Percentiles rank a stretch among this genome's conserved stretches.
These are phyloP conservation scores for Austroboletus rostrupii DNA, from an alignment of 1,284 basidiomycete genomes.

Conservation along the genomic window DNA sequence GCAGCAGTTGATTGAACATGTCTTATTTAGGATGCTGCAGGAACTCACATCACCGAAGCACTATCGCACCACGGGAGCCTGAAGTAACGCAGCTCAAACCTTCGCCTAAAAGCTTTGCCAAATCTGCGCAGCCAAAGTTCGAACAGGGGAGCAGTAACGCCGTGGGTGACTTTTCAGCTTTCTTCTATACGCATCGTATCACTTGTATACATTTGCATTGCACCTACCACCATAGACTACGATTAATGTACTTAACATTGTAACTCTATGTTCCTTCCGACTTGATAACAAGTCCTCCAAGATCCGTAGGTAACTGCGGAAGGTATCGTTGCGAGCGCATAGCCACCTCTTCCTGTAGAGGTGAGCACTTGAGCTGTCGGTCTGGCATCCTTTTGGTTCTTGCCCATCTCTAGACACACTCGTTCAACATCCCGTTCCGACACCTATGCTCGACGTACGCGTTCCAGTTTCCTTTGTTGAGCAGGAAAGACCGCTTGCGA, in stretches of 20 bases:
- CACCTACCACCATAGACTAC: too few species aligned
- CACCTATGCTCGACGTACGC: conserved; percentile 87
- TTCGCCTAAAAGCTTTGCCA: too few species aligned
- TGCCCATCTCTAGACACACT: conserved; percentile 69
- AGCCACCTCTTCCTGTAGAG: conserved; percentile 44
- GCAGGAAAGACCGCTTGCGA: conserved; percentile 43
- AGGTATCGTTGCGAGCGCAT: conserved; percentile 47
- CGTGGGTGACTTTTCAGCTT: too few species aligned
- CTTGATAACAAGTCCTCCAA: conserved; percentile 22
- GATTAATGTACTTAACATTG: neutral
- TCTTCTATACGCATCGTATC: too few species aligned
- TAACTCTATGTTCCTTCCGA: neutral
- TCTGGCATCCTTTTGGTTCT: conserved; percentile 35
- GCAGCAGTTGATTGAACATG: too few species aligned
- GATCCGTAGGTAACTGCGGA: conserved; percentile 40
- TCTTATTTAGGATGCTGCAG: too few species aligned
- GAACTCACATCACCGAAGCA: too few species aligned
- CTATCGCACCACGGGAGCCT: too few species aligned
- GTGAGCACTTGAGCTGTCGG: conserved; percentile 52
- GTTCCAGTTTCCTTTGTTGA: conserved; percentile 71
- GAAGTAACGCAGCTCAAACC: too few species aligned
- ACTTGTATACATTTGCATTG: too few species aligned
- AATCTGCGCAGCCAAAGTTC: too few species aligned
- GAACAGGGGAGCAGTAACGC: too few species aligned
- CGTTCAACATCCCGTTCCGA: conserved; percentile 60